Base-by-base conservation (phyloP, 73 alveolate species). In the Effrenium voratum region DNA sequence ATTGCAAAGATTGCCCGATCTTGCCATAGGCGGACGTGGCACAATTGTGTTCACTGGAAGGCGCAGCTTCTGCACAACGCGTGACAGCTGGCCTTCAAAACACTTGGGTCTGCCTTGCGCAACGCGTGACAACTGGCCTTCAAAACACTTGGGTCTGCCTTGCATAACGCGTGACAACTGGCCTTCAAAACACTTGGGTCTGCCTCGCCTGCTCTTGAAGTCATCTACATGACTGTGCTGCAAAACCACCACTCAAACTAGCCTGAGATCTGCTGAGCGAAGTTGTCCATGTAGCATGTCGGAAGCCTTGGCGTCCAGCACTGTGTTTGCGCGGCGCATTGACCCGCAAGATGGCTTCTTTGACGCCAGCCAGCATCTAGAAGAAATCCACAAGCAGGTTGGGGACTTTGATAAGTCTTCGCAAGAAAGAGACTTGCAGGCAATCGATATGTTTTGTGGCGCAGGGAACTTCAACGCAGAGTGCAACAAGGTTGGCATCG, bases 1-100 rank as follows among this genome's bases (percentile, higher is more conserved):
- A 85, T 85, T 32, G 93, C 93, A 4, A 52, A 60, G 38, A 45
- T 85, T 41, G 49, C 80, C 70, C 70, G 93, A 30, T 55, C 81
- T 13, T 59, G 49, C 19, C 93, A 85, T 38, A n/a, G 93, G 49
- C 79, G 80, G 8, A 60, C 80, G 22, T 85, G 93, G 93, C 36
- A 15, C 26, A 77, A 77, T 22, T 57, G 41, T 4, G 60, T 77
- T 10, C 87, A 77, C 43, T 77, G 87, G 87, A 77, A 77, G 32
- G 40, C 63, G 63, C 87, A 30, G 15, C 40, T 19, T 2, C 63
- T 77, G 5, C 87, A 77, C 60, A 2, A 44, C n/a, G n/a, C n/a
- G n/a, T n/a, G n/a, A n/a, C n/a, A n/a, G n/a, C n/a, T n/a, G n/a
- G n/a, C n/a, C n/a, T n/a, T n/a, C n/a, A n/a, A n/a, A n/a, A n/a